These are phyloP conservation scores for Butyriboletus appendiculatus DNA, from an alignment of 1,284 basidiomycete genomes.

Conservation along the genomic window DNA sequence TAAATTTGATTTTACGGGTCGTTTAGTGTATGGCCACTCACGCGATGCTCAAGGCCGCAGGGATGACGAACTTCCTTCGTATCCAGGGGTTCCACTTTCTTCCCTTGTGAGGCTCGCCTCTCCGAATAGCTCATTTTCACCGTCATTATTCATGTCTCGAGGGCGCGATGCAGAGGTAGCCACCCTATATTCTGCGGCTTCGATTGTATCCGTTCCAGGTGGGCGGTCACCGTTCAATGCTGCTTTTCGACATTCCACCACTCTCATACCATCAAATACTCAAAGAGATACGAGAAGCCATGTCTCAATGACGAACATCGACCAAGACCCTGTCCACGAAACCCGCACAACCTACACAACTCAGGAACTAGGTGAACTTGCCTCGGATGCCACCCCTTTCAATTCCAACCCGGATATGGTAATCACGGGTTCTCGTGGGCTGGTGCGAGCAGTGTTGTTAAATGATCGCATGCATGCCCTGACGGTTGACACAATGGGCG, in stretches of 20 bases:
- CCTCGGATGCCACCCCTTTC: constrained; percentile 75
- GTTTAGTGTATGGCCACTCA: constrained; percentile 12
- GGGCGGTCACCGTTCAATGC: constrained; percentile 39
- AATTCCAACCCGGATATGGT: constrained; percentile 64
- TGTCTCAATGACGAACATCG: constrained; percentile 21
- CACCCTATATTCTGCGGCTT: constrained; percentile 82
- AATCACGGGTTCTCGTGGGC: constrained; percentile 79
- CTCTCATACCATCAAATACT: constrained; percentile 40
- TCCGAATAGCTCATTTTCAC: constrained; percentile 72
- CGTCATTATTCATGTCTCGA: constrained; percentile 34
- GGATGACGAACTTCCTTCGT: constrained; percentile 25
- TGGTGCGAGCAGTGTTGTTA: constrained; percentile 81
- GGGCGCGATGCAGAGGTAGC: constrained; percentile 73
- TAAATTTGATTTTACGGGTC: constrained; percentile 9
- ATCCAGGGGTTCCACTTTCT: constrained; percentile 65
- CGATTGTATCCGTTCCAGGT: constrained; percentile 69
- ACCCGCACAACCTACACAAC: constrained; percentile 60
- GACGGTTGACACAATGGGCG: constrained; percentile 85
- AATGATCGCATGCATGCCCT: constrained; percentile 93
- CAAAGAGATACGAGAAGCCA: constrained; percentile 19
- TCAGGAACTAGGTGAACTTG: constrained; percentile 71
- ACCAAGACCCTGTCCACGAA: constrained; percentile 29
- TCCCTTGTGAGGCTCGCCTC: constrained; percentile 78
- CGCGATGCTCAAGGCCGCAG: constrained; percentile 16
- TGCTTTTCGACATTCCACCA: constrained; percentile 38